A percentile compares a stretch with the other conserved stretches of the same genome.
phyloP scores from a whole-genome alignment of 2,329 filamentous ascomycete genomes.

The Davidsoniella eucalypti region DNA sequence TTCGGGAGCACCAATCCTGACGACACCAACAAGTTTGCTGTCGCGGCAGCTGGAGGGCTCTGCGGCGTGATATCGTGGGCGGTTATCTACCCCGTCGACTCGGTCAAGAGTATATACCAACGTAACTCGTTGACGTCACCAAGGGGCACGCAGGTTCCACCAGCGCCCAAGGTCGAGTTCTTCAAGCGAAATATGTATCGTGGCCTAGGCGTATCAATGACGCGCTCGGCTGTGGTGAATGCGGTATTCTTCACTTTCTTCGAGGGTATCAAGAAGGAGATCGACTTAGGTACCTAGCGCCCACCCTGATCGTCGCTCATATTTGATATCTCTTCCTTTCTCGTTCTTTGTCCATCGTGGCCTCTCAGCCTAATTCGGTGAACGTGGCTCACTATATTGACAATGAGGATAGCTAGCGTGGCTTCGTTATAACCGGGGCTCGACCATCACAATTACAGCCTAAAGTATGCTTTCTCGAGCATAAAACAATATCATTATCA shows the following conservation, averaged over 20 bases:
- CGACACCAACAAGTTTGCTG: slow-evolving; percentile 48
- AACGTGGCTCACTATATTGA: no score
- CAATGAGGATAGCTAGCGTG: no score
- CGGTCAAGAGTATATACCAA: slow-evolving; percentile 74
- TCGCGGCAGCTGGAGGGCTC: slow-evolving; percentile 61
- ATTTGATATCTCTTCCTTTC: no score
- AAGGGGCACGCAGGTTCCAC: slow-evolving; percentile 44
- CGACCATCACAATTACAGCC: no score
- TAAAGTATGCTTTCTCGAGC: no score
- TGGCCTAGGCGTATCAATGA: slow-evolving; percentile 69
- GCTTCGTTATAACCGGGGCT: no score
- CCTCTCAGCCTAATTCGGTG: no score
- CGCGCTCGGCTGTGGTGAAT: slow-evolving; percentile 66
- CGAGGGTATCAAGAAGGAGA: slow-evolving; percentile 61
- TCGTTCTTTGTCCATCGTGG: no score
- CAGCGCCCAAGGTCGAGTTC: slow-evolving; percentile 59
- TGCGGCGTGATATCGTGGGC: slow-evolving; percentile 78
- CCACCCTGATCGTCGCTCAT: no score
- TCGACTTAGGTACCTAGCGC: slow-evolving; percentile 18
- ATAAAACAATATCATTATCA: no score
- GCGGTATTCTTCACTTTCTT: slow-evolving; percentile 84
- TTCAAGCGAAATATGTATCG: slow-evolving; percentile 67
- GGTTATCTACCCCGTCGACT: slow-evolving; percentile 58
- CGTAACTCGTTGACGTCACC: slow-evolving; percentile 59
- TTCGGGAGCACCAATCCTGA: slow-evolving; percentile 7